These are phyloP conservation scores for Leptomonas seymouri DNA, from an alignment of 208 protist species.

Conservation along the genomic window DNA sequence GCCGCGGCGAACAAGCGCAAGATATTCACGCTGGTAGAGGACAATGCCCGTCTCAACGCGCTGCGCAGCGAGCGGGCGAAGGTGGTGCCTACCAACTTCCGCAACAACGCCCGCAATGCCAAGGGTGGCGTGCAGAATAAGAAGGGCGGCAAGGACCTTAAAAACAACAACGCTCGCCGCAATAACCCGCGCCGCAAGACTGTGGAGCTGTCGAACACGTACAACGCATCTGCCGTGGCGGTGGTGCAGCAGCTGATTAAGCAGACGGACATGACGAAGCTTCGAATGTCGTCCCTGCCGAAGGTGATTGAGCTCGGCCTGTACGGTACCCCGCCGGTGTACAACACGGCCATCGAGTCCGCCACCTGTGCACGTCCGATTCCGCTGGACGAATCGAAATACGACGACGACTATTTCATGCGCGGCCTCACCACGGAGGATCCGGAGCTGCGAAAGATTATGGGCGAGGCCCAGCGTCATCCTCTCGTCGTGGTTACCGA, in stretches of 20 bases:
- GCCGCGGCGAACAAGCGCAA: slow-evolving; percentile 37
- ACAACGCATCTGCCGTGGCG: slow-evolving; percentile 33
- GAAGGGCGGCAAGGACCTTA: slow-evolving; percentile 30
- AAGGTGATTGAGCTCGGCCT: slow-evolving; percentile 54
- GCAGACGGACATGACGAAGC: slow-evolving; percentile 52
- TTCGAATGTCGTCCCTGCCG: slow-evolving; percentile 36
- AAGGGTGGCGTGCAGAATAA: slow-evolving; percentile 24
- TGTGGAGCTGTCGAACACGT: slow-evolving; percentile 45
- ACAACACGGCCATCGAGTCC: slow-evolving; percentile 65
- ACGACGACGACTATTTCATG: slow-evolving; percentile 33
- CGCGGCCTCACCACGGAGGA: slow-evolving; percentile 58
- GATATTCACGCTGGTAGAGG: slow-evolving; percentile 65
- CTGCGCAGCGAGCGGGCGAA: slow-evolving; percentile 60
- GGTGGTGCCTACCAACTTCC: slow-evolving; percentile 20
- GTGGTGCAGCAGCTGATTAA: slow-evolving; percentile 39
- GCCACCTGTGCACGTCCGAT: slow-evolving; percentile 45
- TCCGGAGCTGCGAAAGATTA: slow-evolving; percentile 52
- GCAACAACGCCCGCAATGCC: slow-evolving; percentile 33
- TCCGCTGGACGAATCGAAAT: slow-evolving; percentile 48
- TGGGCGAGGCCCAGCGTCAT: slow-evolving; percentile 42
- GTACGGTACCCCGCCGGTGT: slow-evolving; percentile 63
- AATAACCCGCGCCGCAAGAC: slow-evolving; percentile 44
- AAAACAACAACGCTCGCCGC: slow-evolving; percentile 40
- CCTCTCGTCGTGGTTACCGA: slow-evolving; percentile 81
- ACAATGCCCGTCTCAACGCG: slow-evolving; percentile 71